Percentiles rank a stretch among this genome's conserved stretches.
phyloP scores from a whole-genome alignment of 179 eudicot species.

The Carnegiea gigantea region DNA sequence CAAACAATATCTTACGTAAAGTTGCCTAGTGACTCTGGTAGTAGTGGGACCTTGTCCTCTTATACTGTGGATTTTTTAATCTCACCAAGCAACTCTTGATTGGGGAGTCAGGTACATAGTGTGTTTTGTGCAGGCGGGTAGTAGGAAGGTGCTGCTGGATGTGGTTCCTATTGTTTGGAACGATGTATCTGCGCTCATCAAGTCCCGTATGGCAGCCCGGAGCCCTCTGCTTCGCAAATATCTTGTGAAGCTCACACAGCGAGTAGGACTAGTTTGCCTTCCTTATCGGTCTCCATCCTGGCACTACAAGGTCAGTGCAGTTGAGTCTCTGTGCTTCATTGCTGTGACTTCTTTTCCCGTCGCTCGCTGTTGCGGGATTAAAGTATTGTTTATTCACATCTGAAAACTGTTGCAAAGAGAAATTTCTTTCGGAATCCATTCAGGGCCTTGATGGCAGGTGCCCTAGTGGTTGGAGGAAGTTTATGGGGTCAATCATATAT shows the following conservation, averaged over 20 bases:
- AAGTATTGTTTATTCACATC: not conserved
- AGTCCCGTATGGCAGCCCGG: constrained; percentile 63
- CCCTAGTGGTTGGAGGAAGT: constrained; percentile 5
- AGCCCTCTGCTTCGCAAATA: constrained; percentile 93
- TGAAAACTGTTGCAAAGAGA: constrained; percentile 12
- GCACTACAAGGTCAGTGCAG: constrained; percentile 76
- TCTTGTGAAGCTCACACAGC: constrained; percentile 81
- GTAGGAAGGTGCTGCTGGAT: constrained; percentile 56
- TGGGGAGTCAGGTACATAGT: not conserved
- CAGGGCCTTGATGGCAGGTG: not conserved
- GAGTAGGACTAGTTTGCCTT: constrained; percentile 77
- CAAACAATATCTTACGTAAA: not conserved
- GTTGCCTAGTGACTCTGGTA: not conserved
- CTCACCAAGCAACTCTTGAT: constrained; percentile 1
- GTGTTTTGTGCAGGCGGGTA: constrained; percentile 60
- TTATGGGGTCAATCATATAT: not conserved
- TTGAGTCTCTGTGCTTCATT: constrained; percentile 17
- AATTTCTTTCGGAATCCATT: not conserved
- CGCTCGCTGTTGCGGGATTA: not conserved
- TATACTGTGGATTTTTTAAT: not conserved
- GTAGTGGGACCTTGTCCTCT: constrained; percentile 4
- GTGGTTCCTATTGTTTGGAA: constrained; percentile 72
- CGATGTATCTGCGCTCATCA: constrained; percentile 71
- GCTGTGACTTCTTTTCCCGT: not conserved
- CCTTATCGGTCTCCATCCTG: constrained; percentile 84